Evolutionary conservation across 352 stramenopile species (phyloP), one percentile per base, ranked within the genome.

Genomic region (Achlya hypogyna): DNA sequence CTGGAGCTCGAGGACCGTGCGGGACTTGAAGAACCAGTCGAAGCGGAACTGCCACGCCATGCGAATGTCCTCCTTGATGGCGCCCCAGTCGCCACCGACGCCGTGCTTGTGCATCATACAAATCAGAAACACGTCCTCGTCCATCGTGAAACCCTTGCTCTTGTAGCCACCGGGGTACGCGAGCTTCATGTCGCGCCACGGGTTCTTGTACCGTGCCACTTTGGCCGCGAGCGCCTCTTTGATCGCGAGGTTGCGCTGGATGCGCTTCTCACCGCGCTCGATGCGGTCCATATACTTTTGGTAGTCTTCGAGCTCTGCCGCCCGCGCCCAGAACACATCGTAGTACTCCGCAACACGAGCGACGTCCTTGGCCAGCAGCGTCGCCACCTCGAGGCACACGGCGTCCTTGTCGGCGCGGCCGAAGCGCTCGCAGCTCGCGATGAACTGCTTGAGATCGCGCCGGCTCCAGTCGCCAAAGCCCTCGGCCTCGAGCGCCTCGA

Each of bases 11-110:
- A 80, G 81, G 28, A 97, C 95, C 68, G 91, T 98, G 43, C 97
- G 84, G 34, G 93, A 98, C 78, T 99, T 99, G 80, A 99, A 98
- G 71, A 98, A 99, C 96, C 96, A 99, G 75, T 99, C 94, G 66
- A 99, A 99, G 12, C 96, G 91, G 75, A 99, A 99, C 73, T 99
- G 96, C 95, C 95, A 98, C 20, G 95, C 93, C 58, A 96, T 95
- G 66, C 91, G 87, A 71, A 99, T 99, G 76, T 99, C 95, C 69
- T 98, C 91, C 31, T 96, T 91, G 72, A 99, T 98, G 68, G 97
- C 86, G 70, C 97, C 96, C 79, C 96, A 98, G 72, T 97, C 92
- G 71, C 91, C 85, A 38, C 97, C 84, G 65, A 97, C 98, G 0
- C 96, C 96, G 77, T 98, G 97, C 59, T 96, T 91, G 81, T 99